Percentiles rank a stretch among this genome's conserved stretches.
These are phyloP conservation scores for Magnolia officinalis DNA, from an alignment of 164 flowering plant species.

Conservation along the genomic window DNA sequence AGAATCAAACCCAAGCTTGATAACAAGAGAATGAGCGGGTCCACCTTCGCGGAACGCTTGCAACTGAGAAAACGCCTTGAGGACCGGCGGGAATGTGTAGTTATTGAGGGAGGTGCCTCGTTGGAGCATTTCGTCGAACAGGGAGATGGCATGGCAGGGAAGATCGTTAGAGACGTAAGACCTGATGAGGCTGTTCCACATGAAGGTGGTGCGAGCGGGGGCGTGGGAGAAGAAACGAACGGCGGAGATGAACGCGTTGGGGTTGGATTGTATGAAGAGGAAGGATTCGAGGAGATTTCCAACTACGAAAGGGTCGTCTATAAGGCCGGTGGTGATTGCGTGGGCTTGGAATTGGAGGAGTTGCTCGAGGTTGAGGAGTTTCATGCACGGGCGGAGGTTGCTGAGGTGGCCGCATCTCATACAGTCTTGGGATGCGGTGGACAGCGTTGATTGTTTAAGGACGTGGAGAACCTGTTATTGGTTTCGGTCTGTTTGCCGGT, in stretches of 20 bases:
- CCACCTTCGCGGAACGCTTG: constrained; percentile 46
- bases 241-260: constrained; percentile 18
- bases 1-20: constrained; percentile 46
- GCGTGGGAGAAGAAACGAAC: constrained; percentile 24
- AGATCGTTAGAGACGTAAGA: constrained; percentile 25
- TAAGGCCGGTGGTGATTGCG: constrained; percentile 28
- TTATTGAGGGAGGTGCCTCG: constrained; percentile 15
- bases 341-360: constrained; percentile 33
- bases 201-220: constrained; percentile 24
- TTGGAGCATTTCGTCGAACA: constrained; percentile 26
- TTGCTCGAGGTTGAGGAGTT: neutral
- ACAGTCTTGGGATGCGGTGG: too few species aligned
- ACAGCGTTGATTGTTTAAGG: too few species aligned
- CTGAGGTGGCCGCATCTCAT: too few species aligned
- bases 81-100: constrained; percentile 35
- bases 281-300: constrained; percentile 20
- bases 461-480: too few species aligned
- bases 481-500: too few species aligned
- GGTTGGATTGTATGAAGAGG: neutral
- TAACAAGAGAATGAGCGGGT: constrained; percentile 49
- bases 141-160: constrained; percentile 22
- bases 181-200: constrained; percentile 39
- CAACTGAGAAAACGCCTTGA: constrained; percentile 66
- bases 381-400: too few species aligned
- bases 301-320: constrained; percentile 21